A percentile compares a stretch with the other conserved stretches of the same genome.
Evolutionary conservation across 768 basidiomycete genomes (phyloP).

Genomic region (Russula virescens): DNA sequence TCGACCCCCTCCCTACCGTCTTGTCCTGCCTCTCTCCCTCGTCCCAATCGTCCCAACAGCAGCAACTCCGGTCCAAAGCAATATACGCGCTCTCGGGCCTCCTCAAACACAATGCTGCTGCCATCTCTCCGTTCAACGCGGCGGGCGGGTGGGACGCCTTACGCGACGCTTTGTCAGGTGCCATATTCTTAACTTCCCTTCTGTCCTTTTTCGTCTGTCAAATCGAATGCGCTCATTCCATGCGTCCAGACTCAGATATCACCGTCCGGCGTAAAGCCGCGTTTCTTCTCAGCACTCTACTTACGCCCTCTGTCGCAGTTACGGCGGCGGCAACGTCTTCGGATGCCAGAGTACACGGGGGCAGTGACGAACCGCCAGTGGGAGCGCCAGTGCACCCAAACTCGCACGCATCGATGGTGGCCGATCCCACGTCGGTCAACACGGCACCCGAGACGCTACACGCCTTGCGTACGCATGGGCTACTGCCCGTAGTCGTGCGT

Average conservation of each 20-base stretch:
- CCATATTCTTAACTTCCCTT: too few species aligned
- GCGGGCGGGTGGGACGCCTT: slow-evolving; percentile 62
- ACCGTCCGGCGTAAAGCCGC: slow-evolving; percentile 69
- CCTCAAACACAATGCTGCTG: slow-evolving; percentile 69
- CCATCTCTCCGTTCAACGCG: slow-evolving; percentile 48
- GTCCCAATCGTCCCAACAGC: slow-evolving; percentile 39
- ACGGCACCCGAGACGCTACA: slow-evolving; percentile 46
- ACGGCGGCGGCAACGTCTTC: background rate
- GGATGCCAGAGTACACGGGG: slow-evolving; percentile 20
- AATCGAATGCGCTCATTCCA: background rate
- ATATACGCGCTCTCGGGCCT: slow-evolving; percentile 76
- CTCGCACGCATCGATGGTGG: slow-evolving; percentile 61
- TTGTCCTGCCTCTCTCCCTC: slow-evolving; percentile 55
- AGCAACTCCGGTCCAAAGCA: slow-evolving; percentile 60
- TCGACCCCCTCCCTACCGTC: slow-evolving; percentile 61
- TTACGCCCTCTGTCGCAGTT: slow-evolving; percentile 41
- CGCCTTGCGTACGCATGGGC: slow-evolving; percentile 43
- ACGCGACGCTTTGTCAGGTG: slow-evolving; percentile 56
- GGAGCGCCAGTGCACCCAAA: slow-evolving; percentile 53
- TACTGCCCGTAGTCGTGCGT: slow-evolving; percentile 47
- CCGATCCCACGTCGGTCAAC: slow-evolving; percentile 46
- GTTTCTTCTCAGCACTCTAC: slow-evolving; percentile 70
- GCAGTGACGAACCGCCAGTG: slow-evolving; percentile 19
- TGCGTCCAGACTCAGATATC: slow-evolving; percentile 62
- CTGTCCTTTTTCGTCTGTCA: background rate